Conservation (phyloP, 805 yeast species). For the Saccharomycopsis sp. region DNA sequence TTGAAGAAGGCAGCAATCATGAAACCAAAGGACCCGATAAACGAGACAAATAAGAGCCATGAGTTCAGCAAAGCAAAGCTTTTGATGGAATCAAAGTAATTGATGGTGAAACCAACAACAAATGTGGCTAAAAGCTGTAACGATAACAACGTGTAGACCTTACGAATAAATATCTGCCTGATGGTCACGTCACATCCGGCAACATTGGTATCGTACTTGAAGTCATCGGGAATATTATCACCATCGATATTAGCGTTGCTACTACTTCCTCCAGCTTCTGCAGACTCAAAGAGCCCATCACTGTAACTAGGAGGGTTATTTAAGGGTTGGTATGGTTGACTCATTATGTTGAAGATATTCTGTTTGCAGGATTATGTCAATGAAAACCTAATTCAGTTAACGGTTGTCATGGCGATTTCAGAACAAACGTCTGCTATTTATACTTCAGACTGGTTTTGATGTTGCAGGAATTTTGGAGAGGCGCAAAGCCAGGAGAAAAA, state of each 20-base stretch:
- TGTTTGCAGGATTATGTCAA: background rate
- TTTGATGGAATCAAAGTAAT: constrained; percentile 38
- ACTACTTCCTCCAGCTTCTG: constrained; percentile 1
- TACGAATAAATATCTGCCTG: constrained; percentile 69
- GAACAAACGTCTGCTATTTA: background rate
- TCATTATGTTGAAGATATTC: background rate
- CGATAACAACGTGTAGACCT: constrained; percentile 68
- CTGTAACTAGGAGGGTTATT: constrained; percentile 17
- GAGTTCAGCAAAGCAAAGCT: constrained; percentile 51
- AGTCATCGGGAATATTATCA: constrained; percentile 56
- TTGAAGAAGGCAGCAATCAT: constrained; percentile 57
- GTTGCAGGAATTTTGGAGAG: background rate
- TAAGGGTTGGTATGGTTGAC: constrained; percentile 9
- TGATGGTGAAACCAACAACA: constrained; percentile 46
- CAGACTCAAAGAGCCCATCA: constrained; percentile 4
- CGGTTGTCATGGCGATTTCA: background rate
- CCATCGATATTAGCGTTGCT: constrained; percentile 6
- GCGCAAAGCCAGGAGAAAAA: background rate
- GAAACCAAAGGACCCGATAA: constrained; percentile 55
- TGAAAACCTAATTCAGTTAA: background rate
- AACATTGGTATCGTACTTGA: constrained; percentile 73
- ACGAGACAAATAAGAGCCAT: constrained; percentile 52
- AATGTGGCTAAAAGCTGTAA: constrained; percentile 61
- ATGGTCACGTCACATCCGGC: constrained; percentile 71
- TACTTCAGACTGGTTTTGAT: background rate